These are phyloP conservation scores for Hypericum perforatum DNA, from an alignment of 345 rosid species.

Conservation along the genomic window DNA sequence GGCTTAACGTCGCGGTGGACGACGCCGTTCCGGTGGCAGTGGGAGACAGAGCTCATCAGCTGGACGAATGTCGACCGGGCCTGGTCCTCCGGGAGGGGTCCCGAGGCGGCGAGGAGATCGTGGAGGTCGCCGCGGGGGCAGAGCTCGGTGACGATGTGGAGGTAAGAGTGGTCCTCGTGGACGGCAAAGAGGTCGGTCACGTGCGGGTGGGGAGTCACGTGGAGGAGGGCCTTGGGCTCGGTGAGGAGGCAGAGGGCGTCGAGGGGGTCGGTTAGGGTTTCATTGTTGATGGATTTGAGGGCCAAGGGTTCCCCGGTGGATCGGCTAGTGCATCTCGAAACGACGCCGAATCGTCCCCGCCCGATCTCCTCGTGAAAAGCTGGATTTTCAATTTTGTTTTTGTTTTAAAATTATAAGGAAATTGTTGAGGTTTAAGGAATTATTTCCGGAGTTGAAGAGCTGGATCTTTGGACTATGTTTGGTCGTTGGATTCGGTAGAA, in stretches of 20 bases:
- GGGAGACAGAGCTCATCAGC: conserved; percentile 46
- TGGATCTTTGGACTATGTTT: too few species aligned
- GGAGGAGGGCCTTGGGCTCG: conserved; percentile 48
- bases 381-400: too few species aligned
- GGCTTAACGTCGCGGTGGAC: conserved; percentile 78
- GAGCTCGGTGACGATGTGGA: conserved; percentile 51
- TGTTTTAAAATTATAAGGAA: too few species aligned
- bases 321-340: conserved; percentile 49
- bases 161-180: conserved; percentile 44
- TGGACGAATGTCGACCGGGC: conserved; percentile 34
- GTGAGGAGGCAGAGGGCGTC: conserved; percentile 1
- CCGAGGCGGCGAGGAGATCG: conserved; percentile 29
- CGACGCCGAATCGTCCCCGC: conserved; percentile 59
- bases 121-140: conserved; percentile 51
- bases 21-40: conserved; percentile 55
- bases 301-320: conserved; percentile 40
- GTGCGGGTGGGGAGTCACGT: conserved; percentile 53
- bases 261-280: conserved; percentile 32
- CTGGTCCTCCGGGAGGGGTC: conserved; percentile 29
- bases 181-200: conserved; percentile 41
- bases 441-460: too few species aligned
- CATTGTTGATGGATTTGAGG: conserved; percentile 58
- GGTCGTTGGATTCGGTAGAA: too few species aligned
- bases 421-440: too few species aligned
- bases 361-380: too few species aligned